These are phyloP conservation scores for Fusarium nisikadoi DNA, from an alignment of 2,329 filamentous ascomycete species.

Conservation along the genomic window DNA sequence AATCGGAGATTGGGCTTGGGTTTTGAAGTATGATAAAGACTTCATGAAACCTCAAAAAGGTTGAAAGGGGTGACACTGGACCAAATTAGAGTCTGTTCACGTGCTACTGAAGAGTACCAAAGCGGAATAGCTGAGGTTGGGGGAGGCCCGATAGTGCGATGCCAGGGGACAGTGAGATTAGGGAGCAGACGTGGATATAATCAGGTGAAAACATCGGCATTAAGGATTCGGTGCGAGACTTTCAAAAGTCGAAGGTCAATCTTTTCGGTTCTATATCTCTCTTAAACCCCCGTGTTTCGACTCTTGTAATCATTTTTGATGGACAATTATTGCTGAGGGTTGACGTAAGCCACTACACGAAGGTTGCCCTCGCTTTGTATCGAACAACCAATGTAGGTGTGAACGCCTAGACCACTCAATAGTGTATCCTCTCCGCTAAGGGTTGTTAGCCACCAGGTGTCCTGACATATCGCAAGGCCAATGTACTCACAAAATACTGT, in stretches of 20 bases:
- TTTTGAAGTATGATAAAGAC: not conserved
- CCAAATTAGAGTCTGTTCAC: not conserved
- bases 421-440: not conserved
- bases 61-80: not conserved
- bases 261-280: too few relatives aligned
- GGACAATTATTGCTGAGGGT: not conserved
- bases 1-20: not conserved
- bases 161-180: too few relatives aligned
- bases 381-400: slow-evolving; percentile 8
- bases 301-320: fast-evolving
- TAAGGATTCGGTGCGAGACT: too few relatives aligned
- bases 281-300: fast-evolving
- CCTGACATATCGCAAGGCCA: fast-evolving
- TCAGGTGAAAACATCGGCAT: too few relatives aligned
- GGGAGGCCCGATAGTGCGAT: too few relatives aligned
- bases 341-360: slow-evolving; percentile 1
- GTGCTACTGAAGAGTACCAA: not conserved
- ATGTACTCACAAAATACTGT: not conserved
- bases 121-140: not conserved
- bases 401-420: not conserved
- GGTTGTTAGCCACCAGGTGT: not conserved
- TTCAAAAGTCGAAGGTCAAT: too few relatives aligned
- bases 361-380: not conserved
- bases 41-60: not conserved
- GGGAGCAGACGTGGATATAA: too few relatives aligned